phyloP scores from a whole-genome alignment of 495 filamentous ascomycete genomes.

The Neurospora sp. region DNA sequence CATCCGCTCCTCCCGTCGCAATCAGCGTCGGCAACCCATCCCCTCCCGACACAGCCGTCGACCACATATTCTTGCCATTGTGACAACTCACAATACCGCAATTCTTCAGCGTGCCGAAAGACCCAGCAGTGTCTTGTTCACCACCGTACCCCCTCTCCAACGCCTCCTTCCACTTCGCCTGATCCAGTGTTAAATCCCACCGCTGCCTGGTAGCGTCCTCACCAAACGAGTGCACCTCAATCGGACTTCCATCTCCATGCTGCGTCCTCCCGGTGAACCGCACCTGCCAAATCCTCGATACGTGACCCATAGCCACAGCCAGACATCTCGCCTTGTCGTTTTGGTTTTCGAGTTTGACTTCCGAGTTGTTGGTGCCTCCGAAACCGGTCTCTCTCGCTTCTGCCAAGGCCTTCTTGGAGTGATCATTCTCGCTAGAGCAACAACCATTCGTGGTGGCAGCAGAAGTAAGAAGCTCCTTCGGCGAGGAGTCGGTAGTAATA shows the following conservation, averaged over 20 bases:
- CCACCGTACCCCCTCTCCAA: neutral
- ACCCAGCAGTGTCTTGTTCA: conserved; percentile 3
- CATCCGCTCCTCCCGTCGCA: conserved; percentile 84
- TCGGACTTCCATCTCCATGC: neutral
- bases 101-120: conserved; percentile 35
- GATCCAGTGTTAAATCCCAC: conserved; percentile 49
- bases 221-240: conserved; percentile 59
- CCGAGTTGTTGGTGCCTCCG: conserved; percentile 16
- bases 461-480: neutral
- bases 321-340: conserved; percentile 28
- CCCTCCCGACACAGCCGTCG: conserved; percentile 40
- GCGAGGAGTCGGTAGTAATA: conserved; percentile 37
- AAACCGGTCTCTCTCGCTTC: conserved; percentile 43
- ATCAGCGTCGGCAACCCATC: conserved; percentile 29
- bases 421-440: neutral
- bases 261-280: conserved; percentile 39
- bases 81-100: conserved; percentile 50
- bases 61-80: conserved; percentile 88
- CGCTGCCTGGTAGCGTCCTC: conserved; percentile 66
- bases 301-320: conserved; percentile 70
- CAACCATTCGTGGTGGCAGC: neutral
- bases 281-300: conserved; percentile 82
- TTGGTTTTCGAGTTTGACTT: conserved; percentile 12
- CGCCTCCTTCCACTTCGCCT: conserved; percentile 1
- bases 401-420: conserved; percentile 2